Conservation (phyloP, 2,329 filamentous ascomycete genomes). For the Pseudocercospora ulei region DNA sequence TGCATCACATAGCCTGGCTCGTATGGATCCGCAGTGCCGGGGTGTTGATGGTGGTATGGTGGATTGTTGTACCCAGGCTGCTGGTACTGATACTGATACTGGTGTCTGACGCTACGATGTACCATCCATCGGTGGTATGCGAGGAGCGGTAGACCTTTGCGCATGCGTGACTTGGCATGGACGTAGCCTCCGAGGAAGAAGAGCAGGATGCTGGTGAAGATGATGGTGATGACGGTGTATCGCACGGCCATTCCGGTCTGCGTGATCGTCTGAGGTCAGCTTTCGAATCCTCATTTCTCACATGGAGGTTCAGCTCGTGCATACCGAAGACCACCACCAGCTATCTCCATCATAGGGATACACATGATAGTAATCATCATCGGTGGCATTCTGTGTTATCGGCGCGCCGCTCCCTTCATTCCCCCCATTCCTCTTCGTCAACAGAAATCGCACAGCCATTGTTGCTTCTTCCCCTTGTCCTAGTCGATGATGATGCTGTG, state of each 20-base stretch:
- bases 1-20: conserved; percentile 24
- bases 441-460: not conserved
- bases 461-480: no score
- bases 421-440: conserved; percentile 4
- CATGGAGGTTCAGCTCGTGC: not conserved
- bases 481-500: no score
- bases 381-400: conserved; percentile 6
- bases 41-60: conserved; percentile 18
- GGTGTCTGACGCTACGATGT: conserved; percentile 16
- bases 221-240: conserved; percentile 57
- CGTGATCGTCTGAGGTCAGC: conserved; percentile 6
- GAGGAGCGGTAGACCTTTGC: conserved; percentile 55
- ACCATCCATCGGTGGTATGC: conserved; percentile 54
- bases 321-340: conserved; percentile 28
- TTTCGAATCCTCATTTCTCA: not conserved
- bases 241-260: conserved; percentile 50
- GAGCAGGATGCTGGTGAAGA: conserved; percentile 50
- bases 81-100: conserved; percentile 11
- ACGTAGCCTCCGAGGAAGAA: conserved; percentile 60
- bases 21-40: conserved; percentile 22
- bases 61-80: conserved; percentile 15
- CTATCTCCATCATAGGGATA: conserved; percentile 12
- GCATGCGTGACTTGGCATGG: conserved; percentile 59
- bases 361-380: conserved; percentile 9
- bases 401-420: conserved; percentile 4